Evolutionary conservation across 352 stramenopile genomes (phyloP), one percentile per base, ranked within the genome.

Genomic region (Pythium chondricola): DNA sequence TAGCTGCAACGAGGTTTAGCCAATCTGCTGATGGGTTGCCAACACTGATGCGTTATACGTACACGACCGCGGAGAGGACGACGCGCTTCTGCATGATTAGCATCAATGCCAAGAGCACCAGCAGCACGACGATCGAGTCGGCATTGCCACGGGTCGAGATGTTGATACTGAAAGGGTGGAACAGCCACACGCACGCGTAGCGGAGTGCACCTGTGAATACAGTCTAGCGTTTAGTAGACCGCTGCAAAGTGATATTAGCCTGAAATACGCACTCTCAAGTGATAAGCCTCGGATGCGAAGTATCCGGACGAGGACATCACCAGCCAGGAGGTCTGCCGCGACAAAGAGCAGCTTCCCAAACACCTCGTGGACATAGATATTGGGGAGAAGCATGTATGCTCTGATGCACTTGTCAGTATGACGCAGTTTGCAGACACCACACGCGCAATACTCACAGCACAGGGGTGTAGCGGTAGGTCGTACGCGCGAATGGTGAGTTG

Each of bases 401-500:
- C 80, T 92, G 49, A n/a, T n/a, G n/a, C n/a, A n/a, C n/a, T n/a
- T n/a, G n/a, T n/a, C n/a, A n/a, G n/a, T n/a, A n/a, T n/a, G n/a
- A n/a, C n/a, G n/a, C n/a, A n/a, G n/a, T n/a, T n/a, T n/a, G n/a
- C n/a, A n/a, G n/a, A n/a, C n/a, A n/a, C n/a, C n/a, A n/a, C n/a
- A n/a, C n/a, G n/a, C n/a, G n/a, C n/a, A n/a, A n/a, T n/a, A 64
- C 75, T 50, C 38, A 95, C 84, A 99, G 65, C 36, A 99, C 77
- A 2, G 97, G 97, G 11, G 96, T 98, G 71, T 99, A 99, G 48
- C 97, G 94, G 77, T 99, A 99, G 6, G 97, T 99, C 24, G 95
- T 95, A 52, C 97, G 85, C 44, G 95, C 81, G 58, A 98, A 99
- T 0, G 97, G 96, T 39, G 87, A 96, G 58, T 86, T 61, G 30